Conservation (phyloP, 768 basidiomycete species). For the Suillus tomentosus region DNA sequence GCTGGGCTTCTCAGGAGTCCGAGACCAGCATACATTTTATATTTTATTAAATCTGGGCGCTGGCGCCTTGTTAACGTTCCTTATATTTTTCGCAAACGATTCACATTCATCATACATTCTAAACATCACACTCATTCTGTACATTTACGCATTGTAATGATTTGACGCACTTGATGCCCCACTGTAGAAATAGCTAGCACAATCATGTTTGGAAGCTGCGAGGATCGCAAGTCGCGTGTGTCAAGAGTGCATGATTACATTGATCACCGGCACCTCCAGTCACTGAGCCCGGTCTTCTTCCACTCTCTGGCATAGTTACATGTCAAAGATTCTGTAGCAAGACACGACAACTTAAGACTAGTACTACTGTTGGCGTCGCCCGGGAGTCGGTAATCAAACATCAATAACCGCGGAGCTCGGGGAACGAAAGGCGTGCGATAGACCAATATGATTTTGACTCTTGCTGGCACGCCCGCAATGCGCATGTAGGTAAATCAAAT, state of each 20-base stretch:
- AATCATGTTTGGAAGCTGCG: neutral
- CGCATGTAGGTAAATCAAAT: neutral
- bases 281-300: neutral
- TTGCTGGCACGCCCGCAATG: neutral
- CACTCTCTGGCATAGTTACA: neutral
- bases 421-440: too few relatives aligned
- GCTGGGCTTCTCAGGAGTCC: neutral
- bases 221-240: neutral
- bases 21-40: neutral
- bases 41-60: neutral
- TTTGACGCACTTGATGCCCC: neutral
- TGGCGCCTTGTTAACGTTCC: neutral
- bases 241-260: neutral
- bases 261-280: neutral
- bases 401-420: neutral
- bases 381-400: neutral
- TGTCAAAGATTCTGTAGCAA: neutral
- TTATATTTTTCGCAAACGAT: neutral
- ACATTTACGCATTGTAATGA: slow-evolving; percentile 6
- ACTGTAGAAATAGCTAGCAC: neutral
- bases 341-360: neutral
- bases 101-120: neutral
- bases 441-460: neutral
- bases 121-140: slow-evolving; percentile 6
- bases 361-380: neutral